Conservation (phyloP, 2,329 filamentous ascomycete species). For the Arthrinium phaeospermum region DNA sequence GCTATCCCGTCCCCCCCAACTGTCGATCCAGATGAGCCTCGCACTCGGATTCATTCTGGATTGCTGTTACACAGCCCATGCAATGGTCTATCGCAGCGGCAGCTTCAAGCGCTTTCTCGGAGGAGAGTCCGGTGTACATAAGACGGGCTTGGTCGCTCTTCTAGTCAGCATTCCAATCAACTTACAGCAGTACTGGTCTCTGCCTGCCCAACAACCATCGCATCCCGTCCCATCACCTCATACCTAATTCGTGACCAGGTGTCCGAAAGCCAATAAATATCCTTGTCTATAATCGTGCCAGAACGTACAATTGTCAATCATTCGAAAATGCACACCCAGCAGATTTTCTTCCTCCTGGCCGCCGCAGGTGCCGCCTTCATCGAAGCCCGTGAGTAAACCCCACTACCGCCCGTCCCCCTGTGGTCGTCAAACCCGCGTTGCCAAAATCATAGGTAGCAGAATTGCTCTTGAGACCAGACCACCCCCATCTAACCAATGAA, state of each 20-base stretch:
- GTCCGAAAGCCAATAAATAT: neutral
- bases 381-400: constrained; percentile 12
- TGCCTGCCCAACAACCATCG: neutral
- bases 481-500: neutral
- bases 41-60: neutral
- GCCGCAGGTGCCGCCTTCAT: constrained; percentile 1
- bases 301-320: neutral
- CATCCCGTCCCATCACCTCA: neutral
- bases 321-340: constrained; percentile 14
- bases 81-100: neutral
- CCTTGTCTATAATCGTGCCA: too few relatives aligned
- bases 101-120: neutral
- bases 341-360: constrained; percentile 7
- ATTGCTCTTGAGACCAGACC: neutral
- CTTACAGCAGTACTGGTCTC: neutral
- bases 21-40: neutral
- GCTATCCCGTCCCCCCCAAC: neutral
- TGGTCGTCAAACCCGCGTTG: too few relatives aligned
- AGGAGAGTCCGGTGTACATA: neutral
- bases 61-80: neutral
- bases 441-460: neutral
- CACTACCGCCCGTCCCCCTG: neutral
- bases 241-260: neutral
- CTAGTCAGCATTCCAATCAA: neutral
- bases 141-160: neutral